phyloP scores from a whole-genome alignment of 2,329 filamentous ascomycete genomes.

The Arthroderma sp. region DNA sequence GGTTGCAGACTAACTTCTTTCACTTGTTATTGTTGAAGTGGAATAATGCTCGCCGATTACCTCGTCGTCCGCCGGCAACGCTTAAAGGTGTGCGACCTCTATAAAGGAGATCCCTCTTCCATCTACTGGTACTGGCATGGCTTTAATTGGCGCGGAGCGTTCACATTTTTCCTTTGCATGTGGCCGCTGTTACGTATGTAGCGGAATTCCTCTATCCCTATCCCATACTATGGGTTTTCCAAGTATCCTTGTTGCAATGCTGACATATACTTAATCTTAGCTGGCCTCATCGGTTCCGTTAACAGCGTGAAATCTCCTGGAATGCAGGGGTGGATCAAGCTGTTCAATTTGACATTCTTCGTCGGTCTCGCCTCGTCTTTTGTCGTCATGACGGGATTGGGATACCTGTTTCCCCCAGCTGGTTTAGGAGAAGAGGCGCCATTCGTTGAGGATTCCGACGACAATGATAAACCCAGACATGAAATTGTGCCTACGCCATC shows the following conservation, averaged over 20 bases:
- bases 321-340: slow-evolving; percentile 20
- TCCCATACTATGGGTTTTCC: neutral
- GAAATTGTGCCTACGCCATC: neutral
- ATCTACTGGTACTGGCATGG: slow-evolving; percentile 34
- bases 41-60: slow-evolving; percentile 22
- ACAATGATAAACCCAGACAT: neutral
- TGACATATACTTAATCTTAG: slow-evolving; percentile 2
- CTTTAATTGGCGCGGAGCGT: slow-evolving; percentile 33
- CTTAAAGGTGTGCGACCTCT: slow-evolving; percentile 34
- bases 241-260: neutral
- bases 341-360: slow-evolving; percentile 33
- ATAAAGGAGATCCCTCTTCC: slow-evolving; percentile 21
- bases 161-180: slow-evolving; percentile 7
- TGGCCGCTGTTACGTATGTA: slow-evolving; percentile 3
- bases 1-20: neutral
- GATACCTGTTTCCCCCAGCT: slow-evolving; percentile 19
- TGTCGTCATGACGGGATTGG: slow-evolving; percentile 20
- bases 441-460: neutral
- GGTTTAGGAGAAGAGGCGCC: slow-evolving; percentile 17
- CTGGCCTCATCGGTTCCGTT: slow-evolving; percentile 27
- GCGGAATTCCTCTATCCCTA: too few relatives aligned
- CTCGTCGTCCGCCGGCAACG: slow-evolving; percentile 24
- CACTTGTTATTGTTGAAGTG: slow-evolving; percentile 2
- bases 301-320: slow-evolving; percentile 13
- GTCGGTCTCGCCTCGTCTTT: slow-evolving; percentile 30